phyloP scores from a whole-genome alignment of 2,329 filamentous ascomycete genomes.

The Diaporthe ampelina region DNA sequence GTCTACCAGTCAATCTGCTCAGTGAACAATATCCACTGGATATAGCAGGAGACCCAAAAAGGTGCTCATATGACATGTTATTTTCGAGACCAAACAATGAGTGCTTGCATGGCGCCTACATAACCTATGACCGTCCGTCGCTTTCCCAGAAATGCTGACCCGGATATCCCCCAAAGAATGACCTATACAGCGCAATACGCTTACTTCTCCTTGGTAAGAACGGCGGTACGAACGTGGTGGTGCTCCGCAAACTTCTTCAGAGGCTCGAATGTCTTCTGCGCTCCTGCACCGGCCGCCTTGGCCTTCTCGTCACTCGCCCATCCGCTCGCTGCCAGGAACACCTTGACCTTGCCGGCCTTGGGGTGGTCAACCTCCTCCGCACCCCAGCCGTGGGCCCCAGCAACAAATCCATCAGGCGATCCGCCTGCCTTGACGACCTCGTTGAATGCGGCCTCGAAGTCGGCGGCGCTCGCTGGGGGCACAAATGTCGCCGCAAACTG shows the following conservation, averaged over 20 bases:
- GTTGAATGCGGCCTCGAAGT: conserved; percentile 40
- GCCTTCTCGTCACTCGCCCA: conserved; percentile 41
- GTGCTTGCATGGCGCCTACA: background rate
- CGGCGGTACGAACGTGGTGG: conserved; percentile 14
- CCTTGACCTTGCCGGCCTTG: conserved; percentile 35
- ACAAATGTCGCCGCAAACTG: conserved; percentile 37
- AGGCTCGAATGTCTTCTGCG: conserved; percentile 34
- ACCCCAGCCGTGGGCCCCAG: conserved; percentile 41
- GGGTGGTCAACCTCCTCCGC: conserved; percentile 35
- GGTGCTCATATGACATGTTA: conserved; percentile 7
- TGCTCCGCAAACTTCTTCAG: conserved; percentile 37
- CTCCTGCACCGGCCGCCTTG: conserved; percentile 17
- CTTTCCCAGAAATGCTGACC: conserved; percentile 14
- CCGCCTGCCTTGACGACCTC: conserved; percentile 10
- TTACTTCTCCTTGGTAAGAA: conserved; percentile 30
- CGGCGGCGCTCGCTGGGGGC: conserved; percentile 14
- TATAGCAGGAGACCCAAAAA: too few species aligned
- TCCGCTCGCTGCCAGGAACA: conserved; percentile 38
- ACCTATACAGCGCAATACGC: background rate
- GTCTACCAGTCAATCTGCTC: background rate
- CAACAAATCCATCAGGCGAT: conserved; percentile 39
- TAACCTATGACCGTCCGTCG: background rate
- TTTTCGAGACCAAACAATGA: background rate
- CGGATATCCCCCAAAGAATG: background rate
- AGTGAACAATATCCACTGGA: background rate